A percentile compares a stretch with the other conserved stretches of the same genome.
phyloP scores from a whole-genome alignment of 2,329 filamentous ascomycete genomes.

The Hymenoscyphus infarciens region DNA sequence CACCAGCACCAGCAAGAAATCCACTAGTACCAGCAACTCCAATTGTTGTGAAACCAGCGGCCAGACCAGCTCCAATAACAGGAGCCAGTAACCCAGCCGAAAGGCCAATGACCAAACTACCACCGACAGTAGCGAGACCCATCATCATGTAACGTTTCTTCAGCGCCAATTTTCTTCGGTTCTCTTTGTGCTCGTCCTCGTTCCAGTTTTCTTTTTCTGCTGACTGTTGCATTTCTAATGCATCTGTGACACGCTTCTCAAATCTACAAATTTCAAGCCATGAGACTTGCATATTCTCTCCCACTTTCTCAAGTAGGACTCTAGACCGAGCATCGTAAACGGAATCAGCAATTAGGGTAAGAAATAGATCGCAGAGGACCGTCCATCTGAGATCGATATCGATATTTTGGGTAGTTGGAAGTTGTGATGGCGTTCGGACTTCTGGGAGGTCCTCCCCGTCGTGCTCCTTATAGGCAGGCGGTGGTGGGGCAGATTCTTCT shows the following conservation, averaged over 20 bases:
- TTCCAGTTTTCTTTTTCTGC: slow-evolving; percentile 97
- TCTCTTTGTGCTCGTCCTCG: slow-evolving; percentile 90
- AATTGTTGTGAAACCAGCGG: slow-evolving; percentile 91
- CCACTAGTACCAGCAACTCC: slow-evolving; percentile 84
- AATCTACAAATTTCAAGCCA: slow-evolving; percentile 96
- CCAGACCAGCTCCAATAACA: slow-evolving; percentile 88
- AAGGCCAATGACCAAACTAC: slow-evolving; percentile 89
- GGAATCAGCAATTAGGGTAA: slow-evolving; percentile 94
- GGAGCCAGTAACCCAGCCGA: slow-evolving; percentile 90
- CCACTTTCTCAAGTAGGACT: slow-evolving; percentile 78
- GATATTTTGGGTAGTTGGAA: slow-evolving; percentile 77
- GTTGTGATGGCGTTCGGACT: slow-evolving; percentile 76
- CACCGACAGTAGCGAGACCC: slow-evolving; percentile 93
- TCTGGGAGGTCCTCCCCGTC: slow-evolving; percentile 70
- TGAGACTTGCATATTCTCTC: slow-evolving; percentile 71
- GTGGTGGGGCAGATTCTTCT: slow-evolving; percentile 48
- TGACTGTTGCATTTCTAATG: slow-evolving; percentile 94
- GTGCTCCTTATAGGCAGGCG: slow-evolving; percentile 60
- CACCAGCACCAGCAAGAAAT: slow-evolving; percentile 88
- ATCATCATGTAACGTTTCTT: slow-evolving; percentile 89
- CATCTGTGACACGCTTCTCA: slow-evolving; percentile 94
- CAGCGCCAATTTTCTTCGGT: slow-evolving; percentile 72
- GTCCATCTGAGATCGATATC: slow-evolving; percentile 98
- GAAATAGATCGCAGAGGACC: slow-evolving; percentile 89
- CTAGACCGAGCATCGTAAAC: slow-evolving; percentile 88